phyloP scores from a whole-genome alignment of 345 rosid species.

The Aquilaria malaccensis region DNA sequence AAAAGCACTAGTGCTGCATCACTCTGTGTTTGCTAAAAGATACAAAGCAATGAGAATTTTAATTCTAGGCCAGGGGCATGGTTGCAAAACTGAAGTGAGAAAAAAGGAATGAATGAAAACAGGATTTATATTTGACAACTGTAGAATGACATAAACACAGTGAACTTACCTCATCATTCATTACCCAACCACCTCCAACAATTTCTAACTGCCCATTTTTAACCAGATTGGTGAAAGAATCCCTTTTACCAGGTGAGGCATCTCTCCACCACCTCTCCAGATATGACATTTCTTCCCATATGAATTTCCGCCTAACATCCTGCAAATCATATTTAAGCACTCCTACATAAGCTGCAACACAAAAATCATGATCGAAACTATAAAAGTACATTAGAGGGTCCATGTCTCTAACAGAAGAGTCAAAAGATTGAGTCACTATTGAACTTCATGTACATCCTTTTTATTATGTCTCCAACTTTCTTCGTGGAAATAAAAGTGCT shows the following conservation, averaged over 20 bases:
- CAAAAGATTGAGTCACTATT: too few species aligned
- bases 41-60: not conserved
- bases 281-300: conserved; percentile 99
- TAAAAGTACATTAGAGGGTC: too few species aligned
- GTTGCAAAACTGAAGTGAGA: not conserved
- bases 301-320: conserved; percentile 86
- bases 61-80: not conserved
- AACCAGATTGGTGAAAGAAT: conserved; percentile 63
- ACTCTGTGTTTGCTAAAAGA: too few species aligned
- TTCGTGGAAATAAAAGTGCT: too few species aligned
- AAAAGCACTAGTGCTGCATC: too few species aligned
- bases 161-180: conserved; percentile 88
- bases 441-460: too few species aligned
- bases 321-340: conserved; percentile 24
- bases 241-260: conserved; percentile 53
- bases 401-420: too few species aligned
- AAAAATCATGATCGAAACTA: too few species aligned
- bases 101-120: not conserved
- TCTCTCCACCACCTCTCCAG: conserved; percentile 99
- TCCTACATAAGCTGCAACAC: not conserved
- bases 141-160: conserved; percentile 2
- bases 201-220: conserved; percentile 92
- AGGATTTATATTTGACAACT: conserved; percentile 2
- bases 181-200: conserved; percentile 99
- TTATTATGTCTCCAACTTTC: too few species aligned